A percentile compares a stretch with the other conserved stretches of the same genome.
Evolutionary conservation across 257 asterid genomes (phyloP).

Genomic region (Solanum commersonii): DNA sequence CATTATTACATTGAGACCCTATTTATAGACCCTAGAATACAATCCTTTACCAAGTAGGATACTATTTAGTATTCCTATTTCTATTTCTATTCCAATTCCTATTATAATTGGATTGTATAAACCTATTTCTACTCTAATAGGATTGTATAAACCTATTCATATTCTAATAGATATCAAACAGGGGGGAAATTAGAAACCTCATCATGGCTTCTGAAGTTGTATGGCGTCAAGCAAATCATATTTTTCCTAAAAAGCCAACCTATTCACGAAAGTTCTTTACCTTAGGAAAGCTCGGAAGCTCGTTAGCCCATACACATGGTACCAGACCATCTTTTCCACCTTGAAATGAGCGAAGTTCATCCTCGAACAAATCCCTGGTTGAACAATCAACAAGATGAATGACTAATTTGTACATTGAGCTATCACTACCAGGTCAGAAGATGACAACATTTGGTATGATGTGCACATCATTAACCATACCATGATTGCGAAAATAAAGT

Average conservation of each 20-base stretch:
- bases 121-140: too few relatives aligned
- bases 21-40: too few relatives aligned
- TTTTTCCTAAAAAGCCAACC: neutral
- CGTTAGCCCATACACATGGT: conserved; percentile 93
- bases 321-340: conserved; percentile 93
- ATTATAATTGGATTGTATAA: too few relatives aligned
- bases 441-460: neutral
- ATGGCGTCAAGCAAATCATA: neutral
- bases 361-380: conserved; percentile 90
- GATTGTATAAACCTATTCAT: too few relatives aligned
- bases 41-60: too few relatives aligned
- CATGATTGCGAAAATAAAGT: neutral
- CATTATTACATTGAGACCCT: too few relatives aligned
- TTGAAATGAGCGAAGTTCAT: conserved; percentile 93
- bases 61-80: too few relatives aligned
- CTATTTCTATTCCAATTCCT: too few relatives aligned
- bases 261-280: conserved; percentile 23
- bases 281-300: conserved; percentile 97
- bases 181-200: neutral
- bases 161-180: conserved; percentile 13
- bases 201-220: neutral
- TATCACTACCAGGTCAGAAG: conserved; percentile 1
- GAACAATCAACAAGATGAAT: conserved; percentile 9
- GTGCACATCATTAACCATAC: neutral
- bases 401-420: neutral